Base-by-base conservation (phyloP, 2,329 filamentous ascomycete species). In the Polytolypa hystricis region DNA sequence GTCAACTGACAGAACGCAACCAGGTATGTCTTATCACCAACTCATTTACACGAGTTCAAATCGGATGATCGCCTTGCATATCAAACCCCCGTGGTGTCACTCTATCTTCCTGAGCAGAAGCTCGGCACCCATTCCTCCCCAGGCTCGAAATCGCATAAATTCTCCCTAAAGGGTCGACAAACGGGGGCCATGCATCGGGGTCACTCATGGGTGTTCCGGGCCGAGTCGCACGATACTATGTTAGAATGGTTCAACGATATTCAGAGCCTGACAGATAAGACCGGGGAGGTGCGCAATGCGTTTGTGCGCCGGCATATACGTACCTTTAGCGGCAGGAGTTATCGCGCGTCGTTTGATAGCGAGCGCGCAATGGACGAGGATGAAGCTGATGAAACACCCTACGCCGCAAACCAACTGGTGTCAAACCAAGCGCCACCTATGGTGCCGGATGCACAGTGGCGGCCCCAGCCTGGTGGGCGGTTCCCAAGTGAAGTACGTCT, bases 1-100 rank as follows among this genome's bases (percentile, higher is more conserved):
- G 5, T 15, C 27, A 7, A 12, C 16, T 28, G 16, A 29, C 12
- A 19, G 17, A 30, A 16, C 21, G 10, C 3, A 23, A 20, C 6
- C 48, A 91, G 84, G 84, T 95, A 95, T 60, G 86, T 96, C 32
- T 69, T 98, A 48, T 94, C 91, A 49, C 84, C 91, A 11, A 96
- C 91, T 38, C 91, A 98, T 62, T 73, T 98, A 15, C 91, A 98
- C 65, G 91, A 98, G 62, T 98, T 96, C 73, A 95, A 94, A 59
- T 94, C 86, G n/a, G 85, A 86, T 47, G 89, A 96, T 62, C 87
- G 89, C 57, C 81, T 79, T 44, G 70, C 71, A 49, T 71, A 75
- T 41, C 84, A 91, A 60, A 80, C 83, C 26, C 91, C 91, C 1
- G 77, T 96, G 55, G 95, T 98, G 89, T 96, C 91, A 28, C 70